Conservation (phyloP, 345 rosid species). For the Eucalyptus regnans region DNA sequence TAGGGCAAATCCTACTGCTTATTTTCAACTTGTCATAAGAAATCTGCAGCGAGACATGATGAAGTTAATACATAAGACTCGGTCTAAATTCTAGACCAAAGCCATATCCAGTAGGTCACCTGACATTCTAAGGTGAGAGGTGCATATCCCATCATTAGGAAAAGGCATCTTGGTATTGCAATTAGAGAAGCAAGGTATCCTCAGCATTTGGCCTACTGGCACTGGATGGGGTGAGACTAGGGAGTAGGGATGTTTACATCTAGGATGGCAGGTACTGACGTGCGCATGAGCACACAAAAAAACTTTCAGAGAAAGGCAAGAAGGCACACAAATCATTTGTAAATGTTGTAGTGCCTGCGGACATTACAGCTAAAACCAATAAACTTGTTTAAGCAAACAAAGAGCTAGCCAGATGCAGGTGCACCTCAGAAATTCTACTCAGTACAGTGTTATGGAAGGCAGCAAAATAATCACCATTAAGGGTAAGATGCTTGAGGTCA, state of each 20-base stretch:
- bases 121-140: conserved; percentile 92
- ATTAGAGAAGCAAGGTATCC: conserved; percentile 65
- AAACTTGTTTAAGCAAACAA: conserved; percentile 88
- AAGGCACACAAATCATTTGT: conserved; percentile 79
- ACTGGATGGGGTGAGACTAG: not conserved
- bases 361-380: conserved; percentile 87
- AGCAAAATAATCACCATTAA: conserved; percentile 89
- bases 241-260: not conserved
- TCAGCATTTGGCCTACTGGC: not conserved
- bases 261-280: not conserved
- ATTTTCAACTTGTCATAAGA: not conserved
- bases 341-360: conserved; percentile 92
- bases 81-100: not conserved
- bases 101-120: conserved; percentile 17
- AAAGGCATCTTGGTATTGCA: conserved; percentile 94
- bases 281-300: not conserved
- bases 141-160: conserved; percentile 95
- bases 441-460: conserved; percentile 87
- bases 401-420: conserved; percentile 67
- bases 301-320: not conserved
- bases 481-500: conserved; percentile 86
- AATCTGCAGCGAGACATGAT: not conserved
- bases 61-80: not conserved
- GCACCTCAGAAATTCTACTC: conserved; percentile 84
- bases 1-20: not conserved